Evolutionary conservation across 768 basidiomycete species (phyloP).

Genomic region (Mycena epipterygia): DNA sequence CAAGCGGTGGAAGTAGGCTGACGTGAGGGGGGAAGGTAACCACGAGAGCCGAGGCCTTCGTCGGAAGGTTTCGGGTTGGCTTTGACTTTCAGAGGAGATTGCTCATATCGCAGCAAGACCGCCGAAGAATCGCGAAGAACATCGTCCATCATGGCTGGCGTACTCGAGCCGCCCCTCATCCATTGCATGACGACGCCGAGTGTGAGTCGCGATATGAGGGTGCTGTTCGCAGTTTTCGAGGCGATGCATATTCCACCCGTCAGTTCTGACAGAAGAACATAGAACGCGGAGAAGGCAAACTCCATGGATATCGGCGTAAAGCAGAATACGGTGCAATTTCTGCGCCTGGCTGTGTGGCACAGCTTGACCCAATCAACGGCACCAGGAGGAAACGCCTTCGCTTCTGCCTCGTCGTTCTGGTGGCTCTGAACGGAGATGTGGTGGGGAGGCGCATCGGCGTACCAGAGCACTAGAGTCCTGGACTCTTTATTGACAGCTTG

Average conservation of each 20-base stretch:
- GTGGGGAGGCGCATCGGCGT: slow-evolving; percentile 46
- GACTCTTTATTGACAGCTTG: slow-evolving; percentile 38
- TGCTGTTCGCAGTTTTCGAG: slow-evolving; percentile 28
- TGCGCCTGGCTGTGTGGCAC: slow-evolving; percentile 34
- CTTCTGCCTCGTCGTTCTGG: slow-evolving; percentile 37
- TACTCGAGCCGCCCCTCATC: slow-evolving; percentile 42
- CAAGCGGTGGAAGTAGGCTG: too few species aligned
- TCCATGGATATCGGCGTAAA: slow-evolving; percentile 35
- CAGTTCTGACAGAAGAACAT: slow-evolving; percentile 39
- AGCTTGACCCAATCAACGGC: slow-evolving; percentile 46
- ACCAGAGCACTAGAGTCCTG: slow-evolving; percentile 44
- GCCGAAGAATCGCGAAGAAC: slow-evolving; percentile 26
- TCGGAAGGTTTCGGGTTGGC: slow-evolving; percentile 32
- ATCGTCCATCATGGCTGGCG: slow-evolving; percentile 25
- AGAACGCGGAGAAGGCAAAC: slow-evolving; percentile 29
- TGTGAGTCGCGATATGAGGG: slow-evolving; percentile 40
- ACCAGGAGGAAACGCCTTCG: slow-evolving; percentile 38
- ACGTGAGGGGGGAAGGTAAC: slow-evolving; percentile 39
- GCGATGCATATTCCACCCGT: slow-evolving; percentile 41
- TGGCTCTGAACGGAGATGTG: slow-evolving; percentile 31
- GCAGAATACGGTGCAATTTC: slow-evolving; percentile 41
- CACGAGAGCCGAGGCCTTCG: slow-evolving; percentile 32
- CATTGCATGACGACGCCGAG: slow-evolving; percentile 42
- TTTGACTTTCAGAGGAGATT: slow-evolving; percentile 30
- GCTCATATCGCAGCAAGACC: slow-evolving; percentile 26